Conservation (phyloP, 495 filamentous ascomycete species). For the Penicillium simplicissimum region DNA sequence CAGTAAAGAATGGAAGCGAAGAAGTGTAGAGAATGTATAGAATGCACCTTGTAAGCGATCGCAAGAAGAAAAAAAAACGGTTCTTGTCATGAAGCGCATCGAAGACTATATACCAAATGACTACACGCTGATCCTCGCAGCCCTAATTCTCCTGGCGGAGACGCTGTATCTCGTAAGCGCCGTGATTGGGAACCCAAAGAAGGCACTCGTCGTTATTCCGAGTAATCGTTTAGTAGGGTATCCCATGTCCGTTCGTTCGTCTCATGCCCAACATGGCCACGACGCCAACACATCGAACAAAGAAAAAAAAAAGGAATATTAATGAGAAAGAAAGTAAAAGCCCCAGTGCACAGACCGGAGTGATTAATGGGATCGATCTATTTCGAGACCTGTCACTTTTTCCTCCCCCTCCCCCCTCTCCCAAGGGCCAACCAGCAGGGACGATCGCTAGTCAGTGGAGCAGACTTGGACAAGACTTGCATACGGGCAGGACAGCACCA, state of each 20-base stretch:
- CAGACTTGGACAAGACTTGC: neutral
- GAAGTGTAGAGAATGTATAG: neutral
- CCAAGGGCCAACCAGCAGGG: neutral
- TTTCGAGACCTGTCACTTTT: constrained; percentile 29
- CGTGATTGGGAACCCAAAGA: neutral
- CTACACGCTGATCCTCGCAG: too few species aligned
- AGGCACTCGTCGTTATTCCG: neutral
- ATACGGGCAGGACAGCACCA: neutral
- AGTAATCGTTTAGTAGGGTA: neutral
- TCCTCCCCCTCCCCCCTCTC: neutral
- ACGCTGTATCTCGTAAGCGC: neutral
- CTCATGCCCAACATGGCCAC: neutral
- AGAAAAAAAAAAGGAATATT: neutral
- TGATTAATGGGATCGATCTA: constrained; percentile 19
- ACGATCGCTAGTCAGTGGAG: neutral
- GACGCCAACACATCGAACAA: constrained; percentile 1
- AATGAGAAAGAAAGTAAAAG: neutral
- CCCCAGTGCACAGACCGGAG: constrained; percentile 20
- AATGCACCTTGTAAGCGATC: neutral
- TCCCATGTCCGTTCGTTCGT: neutral
- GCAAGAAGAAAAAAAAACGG: neutral
- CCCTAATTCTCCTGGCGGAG: too few species aligned
- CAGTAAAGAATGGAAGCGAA: too few species aligned
- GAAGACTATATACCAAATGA: neutral
- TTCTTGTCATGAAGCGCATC: neutral